Conservation (phyloP, 2,329 filamentous ascomycete species). For the Tolypocladium album region DNA sequence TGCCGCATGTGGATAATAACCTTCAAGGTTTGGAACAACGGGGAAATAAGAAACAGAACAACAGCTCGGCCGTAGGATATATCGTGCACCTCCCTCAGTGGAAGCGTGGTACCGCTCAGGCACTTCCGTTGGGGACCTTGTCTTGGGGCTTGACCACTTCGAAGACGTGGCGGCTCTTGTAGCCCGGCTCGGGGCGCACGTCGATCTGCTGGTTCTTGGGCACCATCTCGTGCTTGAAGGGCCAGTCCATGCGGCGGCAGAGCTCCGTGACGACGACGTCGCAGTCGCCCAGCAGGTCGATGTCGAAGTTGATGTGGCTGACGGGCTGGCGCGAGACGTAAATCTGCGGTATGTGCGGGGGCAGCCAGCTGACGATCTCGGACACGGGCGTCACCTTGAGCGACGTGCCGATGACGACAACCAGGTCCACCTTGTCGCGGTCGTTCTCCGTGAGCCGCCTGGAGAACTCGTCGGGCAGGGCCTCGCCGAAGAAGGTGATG, state of each 20-base stretch:
- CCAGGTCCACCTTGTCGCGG: conserved; percentile 69
- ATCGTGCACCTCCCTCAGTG: neutral
- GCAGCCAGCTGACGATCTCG: conserved; percentile 75
- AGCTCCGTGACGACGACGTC: conserved; percentile 84
- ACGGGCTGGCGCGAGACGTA: conserved; percentile 83
- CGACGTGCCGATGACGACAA: conserved; percentile 92
- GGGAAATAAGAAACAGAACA: neutral
- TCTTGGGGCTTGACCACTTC: conserved; percentile 9
- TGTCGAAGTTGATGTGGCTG: conserved; percentile 86
- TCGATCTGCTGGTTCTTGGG: conserved; percentile 52
- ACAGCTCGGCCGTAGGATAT: neutral
- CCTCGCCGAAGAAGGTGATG: conserved; percentile 96
- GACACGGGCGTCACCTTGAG: conserved; percentile 93
- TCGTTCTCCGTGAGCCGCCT: conserved; percentile 73
- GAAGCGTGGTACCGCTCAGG: neutral
- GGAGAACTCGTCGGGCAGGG: conserved; percentile 75
- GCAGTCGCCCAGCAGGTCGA: conserved; percentile 91
- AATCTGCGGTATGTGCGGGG: conserved; percentile 73
- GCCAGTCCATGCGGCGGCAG: conserved; percentile 72
- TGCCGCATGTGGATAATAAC: neutral
- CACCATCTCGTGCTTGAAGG: conserved; percentile 72
- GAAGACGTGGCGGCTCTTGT: conserved; percentile 26
- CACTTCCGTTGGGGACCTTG: neutral
- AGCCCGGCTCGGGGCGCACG: conserved; percentile 29
- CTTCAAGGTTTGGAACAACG: neutral